phyloP scores from a whole-genome alignment of 176 grass and related monocot genomes.

The Oryza coarctata region DNA sequence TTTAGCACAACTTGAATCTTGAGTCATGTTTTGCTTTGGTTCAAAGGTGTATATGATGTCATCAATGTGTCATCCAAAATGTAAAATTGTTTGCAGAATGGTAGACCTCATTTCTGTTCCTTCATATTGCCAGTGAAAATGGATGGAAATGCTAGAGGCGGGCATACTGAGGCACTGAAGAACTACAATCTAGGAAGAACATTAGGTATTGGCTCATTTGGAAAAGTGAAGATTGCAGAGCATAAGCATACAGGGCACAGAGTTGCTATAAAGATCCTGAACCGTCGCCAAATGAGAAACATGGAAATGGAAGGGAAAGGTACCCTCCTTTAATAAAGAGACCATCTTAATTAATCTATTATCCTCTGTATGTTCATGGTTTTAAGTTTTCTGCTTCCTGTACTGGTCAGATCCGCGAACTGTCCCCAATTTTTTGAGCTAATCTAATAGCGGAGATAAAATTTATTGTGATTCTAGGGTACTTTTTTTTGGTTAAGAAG shows the following conservation, averaged over 20 bases:
- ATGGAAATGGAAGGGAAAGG: slow-evolving; percentile 97
- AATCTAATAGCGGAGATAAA: neutral
- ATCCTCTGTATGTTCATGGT: slow-evolving; percentile 6
- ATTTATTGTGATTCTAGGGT: neutral
- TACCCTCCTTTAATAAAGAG: slow-evolving; percentile 23
- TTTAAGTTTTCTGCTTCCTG: neutral
- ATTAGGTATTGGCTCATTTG: slow-evolving; percentile 91
- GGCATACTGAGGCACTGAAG: slow-evolving; percentile 60
- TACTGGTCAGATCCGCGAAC: slow-evolving; percentile 2
- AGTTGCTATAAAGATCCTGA: slow-evolving; percentile 93
- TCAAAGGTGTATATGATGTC: neutral
- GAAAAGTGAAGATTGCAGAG: slow-evolving; percentile 92
- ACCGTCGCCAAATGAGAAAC: slow-evolving; percentile 71
- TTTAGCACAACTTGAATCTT: neutral
- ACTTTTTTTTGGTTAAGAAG: neutral
- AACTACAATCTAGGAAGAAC: slow-evolving; percentile 86
- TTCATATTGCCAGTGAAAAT: slow-evolving; percentile 49
- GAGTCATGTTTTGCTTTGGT: neutral
- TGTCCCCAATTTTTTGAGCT: neutral
- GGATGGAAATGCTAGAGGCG: slow-evolving; percentile 61
- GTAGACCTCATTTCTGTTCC: neutral
- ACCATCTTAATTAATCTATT: neutral
- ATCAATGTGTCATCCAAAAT: neutral
- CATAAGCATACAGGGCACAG: slow-evolving; percentile 79
- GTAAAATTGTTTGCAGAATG: slow-evolving; percentile 10